These are phyloP conservation scores for Eucalyptus curtisii DNA, from an alignment of 345 rosid species.

Conservation along the genomic window DNA sequence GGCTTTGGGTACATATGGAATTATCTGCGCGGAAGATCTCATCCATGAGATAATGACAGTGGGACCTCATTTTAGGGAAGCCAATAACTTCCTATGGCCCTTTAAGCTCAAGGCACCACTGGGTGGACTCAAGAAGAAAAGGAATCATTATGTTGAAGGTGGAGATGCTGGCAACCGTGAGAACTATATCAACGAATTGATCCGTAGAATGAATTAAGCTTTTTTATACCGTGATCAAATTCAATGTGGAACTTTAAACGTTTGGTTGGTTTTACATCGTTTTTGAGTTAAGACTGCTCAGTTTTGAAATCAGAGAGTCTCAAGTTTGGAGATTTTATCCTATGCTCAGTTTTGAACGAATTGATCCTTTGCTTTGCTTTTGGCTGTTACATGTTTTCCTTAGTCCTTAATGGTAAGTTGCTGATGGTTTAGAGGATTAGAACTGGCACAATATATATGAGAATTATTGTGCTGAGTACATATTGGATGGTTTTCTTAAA, in stretches of 20 bases:
- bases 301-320: background rate
- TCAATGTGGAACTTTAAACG: background rate
- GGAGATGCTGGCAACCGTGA: conserved; percentile 91
- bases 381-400: background rate
- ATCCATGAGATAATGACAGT: conserved; percentile 85
- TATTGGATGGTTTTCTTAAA: background rate
- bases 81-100: conserved; percentile 82
- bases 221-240: background rate
- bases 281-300: background rate
- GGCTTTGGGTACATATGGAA: conserved; percentile 56
- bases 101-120: conserved; percentile 72
- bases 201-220: conserved; percentile 69
- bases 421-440: background rate
- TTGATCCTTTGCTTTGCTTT: background rate
- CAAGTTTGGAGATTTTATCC: background rate
- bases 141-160: conserved; percentile 82
- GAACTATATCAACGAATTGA: conserved; percentile 56
- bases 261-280: background rate
- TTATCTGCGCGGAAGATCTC: conserved; percentile 68
- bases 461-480: background rate
- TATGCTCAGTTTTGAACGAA: too few relatives aligned
- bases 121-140: conserved; percentile 74
- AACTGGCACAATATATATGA: background rate
- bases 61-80: conserved; percentile 81
- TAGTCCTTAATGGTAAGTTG: background rate